phyloP scores from a whole-genome alignment of 2,329 filamentous ascomycete genomes.

The Pestalotiopsis sp. region DNA sequence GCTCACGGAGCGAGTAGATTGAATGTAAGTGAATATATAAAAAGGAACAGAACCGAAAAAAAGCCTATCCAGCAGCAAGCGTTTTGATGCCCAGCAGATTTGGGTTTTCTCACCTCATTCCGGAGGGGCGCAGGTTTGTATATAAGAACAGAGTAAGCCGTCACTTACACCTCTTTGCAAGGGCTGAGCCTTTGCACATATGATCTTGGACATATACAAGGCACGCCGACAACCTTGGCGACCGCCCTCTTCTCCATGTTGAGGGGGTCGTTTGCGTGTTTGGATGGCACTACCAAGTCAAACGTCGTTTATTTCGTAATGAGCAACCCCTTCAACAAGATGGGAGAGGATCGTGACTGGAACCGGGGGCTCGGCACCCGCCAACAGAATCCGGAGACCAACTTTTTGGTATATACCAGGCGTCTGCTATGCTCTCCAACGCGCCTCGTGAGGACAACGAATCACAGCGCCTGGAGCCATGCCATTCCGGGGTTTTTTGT shows the following conservation, averaged over 20 bases:
- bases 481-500: neutral
- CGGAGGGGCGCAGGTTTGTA: neutral
- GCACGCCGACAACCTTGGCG: neutral
- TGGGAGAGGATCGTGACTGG: neutral
- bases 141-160: neutral
- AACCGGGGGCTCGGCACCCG: neutral
- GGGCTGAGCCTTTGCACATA: no score
- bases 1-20: constrained; percentile 16
- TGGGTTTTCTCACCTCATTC: neutral
- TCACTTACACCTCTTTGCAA: neutral
- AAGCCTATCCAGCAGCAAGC: no score
- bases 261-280: neutral
- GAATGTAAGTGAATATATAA: neutral
- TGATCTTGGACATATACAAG: neutral
- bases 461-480: neutral
- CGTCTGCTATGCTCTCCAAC: neutral
- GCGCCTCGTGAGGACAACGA: neutral
- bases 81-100: neutral
- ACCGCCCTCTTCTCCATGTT: neutral
- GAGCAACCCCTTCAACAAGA: neutral
- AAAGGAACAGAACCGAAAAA: neutral
- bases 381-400: neutral
- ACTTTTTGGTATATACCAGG: neutral
- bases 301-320: neutral
- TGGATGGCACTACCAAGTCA: neutral